These are phyloP conservation scores for Prunus mongolica DNA, from an alignment of 306 rosid species.

Conservation along the genomic window DNA sequence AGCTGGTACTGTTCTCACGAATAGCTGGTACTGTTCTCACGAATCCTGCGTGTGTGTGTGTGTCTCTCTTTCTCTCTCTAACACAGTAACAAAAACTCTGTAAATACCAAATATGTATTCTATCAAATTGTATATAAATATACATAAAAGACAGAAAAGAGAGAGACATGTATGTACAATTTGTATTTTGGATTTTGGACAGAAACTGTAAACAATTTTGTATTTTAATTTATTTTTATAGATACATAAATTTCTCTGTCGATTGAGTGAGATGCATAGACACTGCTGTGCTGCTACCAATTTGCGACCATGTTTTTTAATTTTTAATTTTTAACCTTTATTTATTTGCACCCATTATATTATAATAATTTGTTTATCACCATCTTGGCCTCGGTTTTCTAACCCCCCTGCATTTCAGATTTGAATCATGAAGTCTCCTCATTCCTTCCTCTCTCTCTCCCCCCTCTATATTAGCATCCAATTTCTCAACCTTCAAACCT, in stretches of 20 bases:
- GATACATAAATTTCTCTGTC: neutral
- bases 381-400: constrained; percentile 45
- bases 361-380: constrained; percentile 33
- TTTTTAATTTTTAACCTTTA: neutral
- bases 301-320: constrained; percentile 3
- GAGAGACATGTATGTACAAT: neutral
- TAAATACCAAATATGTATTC: no score
- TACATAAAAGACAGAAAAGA: neutral
- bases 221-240: neutral
- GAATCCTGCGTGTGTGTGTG: constrained; percentile 4
- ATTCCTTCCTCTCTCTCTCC: constrained; percentile 21
- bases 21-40: constrained; percentile 2
- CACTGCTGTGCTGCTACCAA: neutral
- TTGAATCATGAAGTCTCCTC: constrained; percentile 64
- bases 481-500: constrained; percentile 2
- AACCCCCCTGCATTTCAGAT: constrained; percentile 36
- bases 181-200: constrained; percentile 12
- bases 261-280: neutral
- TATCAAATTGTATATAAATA: no score
- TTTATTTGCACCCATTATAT: constrained; percentile 4
- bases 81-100: neutral
- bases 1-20: constrained; percentile 2
- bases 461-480: constrained; percentile 25
- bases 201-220: neutral
- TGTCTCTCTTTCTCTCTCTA: constrained; percentile 1